Percentiles rank a stretch among this genome's conserved stretches.
phyloP scores from a whole-genome alignment of 805 yeast species.

The Monosporozyma unispora region DNA sequence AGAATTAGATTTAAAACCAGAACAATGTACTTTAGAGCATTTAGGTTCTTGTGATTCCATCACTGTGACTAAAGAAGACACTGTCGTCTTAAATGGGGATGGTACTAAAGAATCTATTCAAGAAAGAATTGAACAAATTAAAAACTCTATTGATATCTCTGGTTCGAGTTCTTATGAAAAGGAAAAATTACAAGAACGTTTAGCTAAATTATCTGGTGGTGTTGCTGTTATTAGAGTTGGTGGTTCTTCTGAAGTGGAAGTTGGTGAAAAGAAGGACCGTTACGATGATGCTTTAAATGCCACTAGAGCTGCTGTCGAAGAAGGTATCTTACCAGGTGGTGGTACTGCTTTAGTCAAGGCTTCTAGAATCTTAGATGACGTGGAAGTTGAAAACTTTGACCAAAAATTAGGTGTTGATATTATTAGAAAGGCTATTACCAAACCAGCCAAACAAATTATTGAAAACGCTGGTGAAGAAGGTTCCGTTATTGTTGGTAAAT shows the following conservation, averaged over 20 bases:
- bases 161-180: slow-evolving; percentile 78
- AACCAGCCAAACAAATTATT: slow-evolving; percentile 91
- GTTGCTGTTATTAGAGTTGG: slow-evolving; percentile 98
- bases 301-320: slow-evolving; percentile 97
- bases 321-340: slow-evolving; percentile 98
- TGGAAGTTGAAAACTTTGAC: slow-evolving; percentile 81
- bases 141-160: slow-evolving; percentile 64
- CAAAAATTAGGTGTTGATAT: slow-evolving; percentile 93
- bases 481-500: slow-evolving; percentile 89
- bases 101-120: slow-evolving; percentile 75
- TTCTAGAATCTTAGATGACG: slow-evolving; percentile 58
- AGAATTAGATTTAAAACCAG: slow-evolving; percentile 92
- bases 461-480: slow-evolving; percentile 98
- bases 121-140: slow-evolving; percentile 90
- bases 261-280: slow-evolving; percentile 98
- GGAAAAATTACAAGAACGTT: slow-evolving; percentile 94
- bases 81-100: slow-evolving; percentile 86
- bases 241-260: slow-evolving; percentile 95
- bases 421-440: slow-evolving; percentile 84
- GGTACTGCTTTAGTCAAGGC: slow-evolving; percentile 98
- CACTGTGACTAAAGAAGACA: slow-evolving; percentile 91
- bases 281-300: slow-evolving; percentile 98
- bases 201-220: slow-evolving; percentile 95
- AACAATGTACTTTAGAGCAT: slow-evolving; percentile 80
- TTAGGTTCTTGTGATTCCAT: slow-evolving; percentile 88